These are phyloP conservation scores for Microthyrium microscopicum DNA, from an alignment of 2,329 filamentous ascomycete species.

Conservation along the genomic window DNA sequence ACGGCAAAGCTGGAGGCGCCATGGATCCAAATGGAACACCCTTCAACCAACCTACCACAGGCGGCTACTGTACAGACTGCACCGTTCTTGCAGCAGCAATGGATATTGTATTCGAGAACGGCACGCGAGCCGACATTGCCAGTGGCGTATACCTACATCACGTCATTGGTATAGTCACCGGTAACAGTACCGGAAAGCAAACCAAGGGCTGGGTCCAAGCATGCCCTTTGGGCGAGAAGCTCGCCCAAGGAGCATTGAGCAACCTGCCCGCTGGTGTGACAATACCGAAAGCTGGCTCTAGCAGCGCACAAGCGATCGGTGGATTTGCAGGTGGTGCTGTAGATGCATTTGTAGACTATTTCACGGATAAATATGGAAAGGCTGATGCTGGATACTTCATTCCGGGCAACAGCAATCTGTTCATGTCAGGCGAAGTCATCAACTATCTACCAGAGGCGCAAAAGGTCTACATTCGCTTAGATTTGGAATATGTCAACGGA, in stretches of 20 bases:
- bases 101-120: slow-evolving; percentile 2
- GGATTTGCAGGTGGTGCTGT: background rate
- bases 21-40: background rate
- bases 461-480: background rate
- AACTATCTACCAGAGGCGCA: background rate
- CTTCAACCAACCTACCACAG: background rate
- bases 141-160: background rate
- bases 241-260: too few relatives aligned
- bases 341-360: background rate
- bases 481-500: background rate
- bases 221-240: too few relatives aligned
- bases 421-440: background rate
- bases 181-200: background rate
- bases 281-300: background rate
- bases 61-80: slow-evolving; percentile 1
- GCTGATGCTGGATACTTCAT: background rate
- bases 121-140: background rate
- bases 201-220: background rate
- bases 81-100: background rate
- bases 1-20: background rate
- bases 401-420: background rate
- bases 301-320: background rate
- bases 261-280: too few relatives aligned
- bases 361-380: background rate
- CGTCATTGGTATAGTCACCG: background rate